phyloP scores from a whole-genome alignment of 1,284 basidiomycete species.

The Calocybe gambosa region DNA sequence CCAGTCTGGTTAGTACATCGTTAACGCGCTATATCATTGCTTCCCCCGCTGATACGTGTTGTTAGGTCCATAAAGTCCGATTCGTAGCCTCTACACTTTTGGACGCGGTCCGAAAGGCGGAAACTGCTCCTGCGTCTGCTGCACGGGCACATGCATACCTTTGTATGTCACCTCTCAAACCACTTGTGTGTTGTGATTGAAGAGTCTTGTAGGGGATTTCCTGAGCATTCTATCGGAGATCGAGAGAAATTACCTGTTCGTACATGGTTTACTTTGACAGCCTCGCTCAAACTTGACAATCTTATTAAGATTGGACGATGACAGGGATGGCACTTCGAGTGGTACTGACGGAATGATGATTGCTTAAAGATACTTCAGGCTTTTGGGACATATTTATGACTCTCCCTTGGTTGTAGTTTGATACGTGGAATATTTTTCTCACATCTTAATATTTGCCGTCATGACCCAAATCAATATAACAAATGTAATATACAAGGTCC shows the following conservation, averaged over 20 bases:
- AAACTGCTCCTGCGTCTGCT: slow-evolving; percentile 68
- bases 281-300: slow-evolving; percentile 12
- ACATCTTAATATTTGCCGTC: slow-evolving; percentile 5
- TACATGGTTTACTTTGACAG: slow-evolving; percentile 16
- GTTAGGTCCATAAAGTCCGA: slow-evolving; percentile 77
- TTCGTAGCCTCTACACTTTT: slow-evolving; percentile 84
- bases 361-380: slow-evolving; percentile 20
- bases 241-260: slow-evolving; percentile 78
- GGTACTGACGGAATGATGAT: slow-evolving; percentile 49
- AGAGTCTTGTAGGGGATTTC: slow-evolving; percentile 68
- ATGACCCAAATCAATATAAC: slow-evolving; percentile 11
- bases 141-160: slow-evolving; percentile 75
- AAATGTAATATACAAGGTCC: no score
- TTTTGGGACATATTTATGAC: slow-evolving; percentile 2
- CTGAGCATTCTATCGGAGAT: slow-evolving; percentile 84
- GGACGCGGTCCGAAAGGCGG: slow-evolving; percentile 77
- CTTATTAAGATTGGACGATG: slow-evolving; percentile 59
- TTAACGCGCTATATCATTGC: background rate
- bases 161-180: slow-evolving; percentile 39
- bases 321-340: slow-evolving; percentile 56
- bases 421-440: slow-evolving; percentile 11
- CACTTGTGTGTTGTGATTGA: background rate
- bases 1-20: slow-evolving; percentile 52
- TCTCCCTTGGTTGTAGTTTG: slow-evolving; percentile 9
- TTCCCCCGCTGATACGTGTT: slow-evolving; percentile 9